Base-by-base conservation (phyloP, 2,329 filamentous ascomycete species). In the Plectosphaerella plurivora region DNA sequence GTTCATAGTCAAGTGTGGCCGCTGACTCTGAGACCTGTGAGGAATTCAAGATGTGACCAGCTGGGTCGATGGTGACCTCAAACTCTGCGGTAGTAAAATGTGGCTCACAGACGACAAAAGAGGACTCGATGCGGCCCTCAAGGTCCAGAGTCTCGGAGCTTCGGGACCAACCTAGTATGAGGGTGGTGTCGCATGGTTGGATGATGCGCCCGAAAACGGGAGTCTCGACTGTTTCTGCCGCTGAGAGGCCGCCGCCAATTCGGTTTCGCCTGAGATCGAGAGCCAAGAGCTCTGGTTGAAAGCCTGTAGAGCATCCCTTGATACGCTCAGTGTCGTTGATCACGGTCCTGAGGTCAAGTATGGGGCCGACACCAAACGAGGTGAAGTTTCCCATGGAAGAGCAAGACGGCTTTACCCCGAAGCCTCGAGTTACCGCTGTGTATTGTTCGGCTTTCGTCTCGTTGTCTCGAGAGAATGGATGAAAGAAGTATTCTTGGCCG, bases 401-500 rank as follows among this genome's bases (percentile, higher is more conserved):
- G 36, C 53, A 55, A 15, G 37, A 37, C 4, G 51, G 55, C 0
- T 41, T 46, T 0, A 60, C 50, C 0, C 68, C 66, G 22, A 65
- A 69, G 0, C 69, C 69, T 5, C 61, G 55, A 0, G 65, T 67
- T 0, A 14, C 8, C 0, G 63, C 25, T 9, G 12, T 61, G 36
- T 58, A 61, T 1, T 22, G 18, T 12, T n/a, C n/a, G n/a, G n/a
- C n/a, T n/a, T n/a, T n/a, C n/a, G n/a, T n/a, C n/a, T n/a, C n/a
- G n/a, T 56, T 49, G 3, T 33, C 33, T 2, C 35, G 8, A 1
- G 16, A 15, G 39, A 79, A 71, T 0, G 78, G 76, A 0, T 81
- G 53, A 45, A 83, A 85, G 10, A 72, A 76, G 12, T 68, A 71
- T 0, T 68, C 57, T 0, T 62, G 24, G 1, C 77, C 71, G 0